phyloP scores from a whole-genome alignment of 768 basidiomycete species.

The Cyathus striatus region DNA sequence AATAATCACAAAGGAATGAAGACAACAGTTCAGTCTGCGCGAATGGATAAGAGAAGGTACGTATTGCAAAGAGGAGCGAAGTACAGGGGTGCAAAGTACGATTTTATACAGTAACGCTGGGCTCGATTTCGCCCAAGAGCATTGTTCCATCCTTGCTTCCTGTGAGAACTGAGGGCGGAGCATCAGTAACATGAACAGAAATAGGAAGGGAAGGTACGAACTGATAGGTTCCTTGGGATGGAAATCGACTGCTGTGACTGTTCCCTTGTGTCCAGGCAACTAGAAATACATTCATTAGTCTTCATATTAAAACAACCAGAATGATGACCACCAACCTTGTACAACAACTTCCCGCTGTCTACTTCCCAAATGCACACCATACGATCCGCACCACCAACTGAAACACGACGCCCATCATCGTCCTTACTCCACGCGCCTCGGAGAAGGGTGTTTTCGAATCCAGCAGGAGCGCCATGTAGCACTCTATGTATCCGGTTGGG shows the following conservation, averaged over 20 bases:
- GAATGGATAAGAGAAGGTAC: neutral
- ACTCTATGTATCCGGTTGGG: slow-evolving; percentile 77
- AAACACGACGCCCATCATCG: slow-evolving; percentile 76
- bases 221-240: slow-evolving; percentile 95
- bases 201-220: slow-evolving; percentile 32
- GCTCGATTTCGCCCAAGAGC: slow-evolving; percentile 88
- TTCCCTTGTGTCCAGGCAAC: slow-evolving; percentile 96
- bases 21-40: too few species aligned
- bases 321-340: slow-evolving; percentile 54
- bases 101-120: slow-evolving; percentile 39
- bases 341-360: slow-evolving; percentile 67
- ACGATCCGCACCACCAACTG: slow-evolving; percentile 86
- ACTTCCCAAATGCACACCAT: slow-evolving; percentile 88
- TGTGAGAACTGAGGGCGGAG: slow-evolving; percentile 64
- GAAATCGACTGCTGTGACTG: slow-evolving; percentile 93
- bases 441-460: slow-evolving; percentile 87
- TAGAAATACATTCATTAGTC: slow-evolving; percentile 16
- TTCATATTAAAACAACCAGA: neutral
- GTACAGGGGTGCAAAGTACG: neutral
- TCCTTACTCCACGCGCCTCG: slow-evolving; percentile 85
- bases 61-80: neutral
- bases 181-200: neutral
- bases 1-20: too few species aligned
- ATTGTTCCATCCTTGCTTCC: slow-evolving; percentile 91
- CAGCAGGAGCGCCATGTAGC: slow-evolving; percentile 82